Percentiles rank a stretch among this genome's conserved stretches.
phyloP scores from a whole-genome alignment of 2,329 filamentous ascomycete genomes.

The Gliomastix tumulicola region DNA sequence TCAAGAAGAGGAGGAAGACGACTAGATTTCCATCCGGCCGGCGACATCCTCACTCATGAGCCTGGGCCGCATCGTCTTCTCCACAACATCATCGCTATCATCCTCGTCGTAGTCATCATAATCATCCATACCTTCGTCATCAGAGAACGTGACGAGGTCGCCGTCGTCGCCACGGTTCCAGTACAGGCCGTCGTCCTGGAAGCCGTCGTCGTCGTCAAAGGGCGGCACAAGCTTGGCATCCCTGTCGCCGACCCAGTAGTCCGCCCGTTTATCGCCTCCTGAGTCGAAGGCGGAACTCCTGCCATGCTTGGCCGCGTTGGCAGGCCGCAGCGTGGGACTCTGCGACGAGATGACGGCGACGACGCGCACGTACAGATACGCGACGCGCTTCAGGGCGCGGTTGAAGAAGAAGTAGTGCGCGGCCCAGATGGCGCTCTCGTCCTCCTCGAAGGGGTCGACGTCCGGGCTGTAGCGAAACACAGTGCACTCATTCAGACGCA shows the following conservation, averaged over 20 bases:
- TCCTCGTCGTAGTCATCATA: constrained; percentile 34
- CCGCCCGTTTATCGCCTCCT: constrained; percentile 60
- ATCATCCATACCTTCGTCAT: constrained; percentile 39
- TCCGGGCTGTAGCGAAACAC: constrained; percentile 86
- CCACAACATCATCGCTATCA: constrained; percentile 30
- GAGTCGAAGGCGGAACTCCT: constrained; percentile 19
- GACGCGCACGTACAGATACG: constrained; percentile 89
- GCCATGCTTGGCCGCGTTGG: constrained; percentile 10
- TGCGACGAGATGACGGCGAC: constrained; percentile 66
- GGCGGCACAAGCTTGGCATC: constrained; percentile 39
- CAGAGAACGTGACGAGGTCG: constrained; percentile 45
- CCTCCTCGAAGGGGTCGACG: constrained; percentile 84
- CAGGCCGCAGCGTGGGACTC: constrained; percentile 41
- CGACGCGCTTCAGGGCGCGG: constrained; percentile 82
- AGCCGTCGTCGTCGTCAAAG: constrained; percentile 39
- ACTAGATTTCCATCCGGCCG: constrained; percentile 52
- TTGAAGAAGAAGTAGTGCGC: constrained; percentile 98
- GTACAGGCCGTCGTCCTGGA: constrained; percentile 41
- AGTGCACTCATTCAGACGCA: constrained; percentile 82
- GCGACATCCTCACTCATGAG: constrained; percentile 58
- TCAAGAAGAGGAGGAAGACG: no score
- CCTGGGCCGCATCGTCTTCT: constrained; percentile 28
- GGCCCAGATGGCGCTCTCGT: constrained; percentile 91
- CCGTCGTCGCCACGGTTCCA: constrained; percentile 55
- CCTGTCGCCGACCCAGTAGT: constrained; percentile 78